Evolutionary conservation across 768 basidiomycete genomes (phyloP), one percentile per base, ranked within the genome.

Genomic region (Auricularia auricula-judae): DNA sequence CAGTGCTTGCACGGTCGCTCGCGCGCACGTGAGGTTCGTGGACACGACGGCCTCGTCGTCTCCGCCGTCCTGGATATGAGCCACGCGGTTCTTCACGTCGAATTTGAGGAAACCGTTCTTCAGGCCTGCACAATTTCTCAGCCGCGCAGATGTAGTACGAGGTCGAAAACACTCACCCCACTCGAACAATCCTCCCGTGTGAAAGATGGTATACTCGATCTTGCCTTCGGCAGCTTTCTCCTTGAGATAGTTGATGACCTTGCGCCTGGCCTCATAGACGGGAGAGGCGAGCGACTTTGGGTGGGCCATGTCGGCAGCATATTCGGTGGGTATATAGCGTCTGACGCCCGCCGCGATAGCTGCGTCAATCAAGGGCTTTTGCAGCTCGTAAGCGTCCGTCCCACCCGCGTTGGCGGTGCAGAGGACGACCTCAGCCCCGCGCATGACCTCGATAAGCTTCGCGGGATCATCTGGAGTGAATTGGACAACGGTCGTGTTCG

Each of bases 331-430:
- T 14, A 64, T 58, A 35, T 56, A 35, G 16, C 54, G n/a, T 33
- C 59, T 64, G 23, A 64, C 51, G 10, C 63, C 63, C 16, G 63
- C 63, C 34, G 51, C 63, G 23, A 64, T 64, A 3, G 63, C 63
- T 4, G 63, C 63, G 36, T 64, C 54, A 53, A 64, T 58, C 21
- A 64, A n/a, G 5, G 21, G 16, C 36, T 64, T 64, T 14, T 51
- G 47, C 18, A 51, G 21, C 18, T 21, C 47, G 47, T 12, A 21
- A 21, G 47, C 18, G 47, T 51, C 47, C 18, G 47, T 5, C 5
- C 10, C 21, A 16, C 18, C 21, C 5, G 18, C 47, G 21, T 21
- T 21, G 10, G 47, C 21, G 11, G 47, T 18, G 47, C 47, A 51
- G 47, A 51, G 47, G 5, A 51, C 47, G 47, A 51, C 47, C 47